These are phyloP conservation scores for Pezizomycotina sp. DNA, from an alignment of 2,329 filamentous ascomycete genomes.

Conservation along the genomic window DNA sequence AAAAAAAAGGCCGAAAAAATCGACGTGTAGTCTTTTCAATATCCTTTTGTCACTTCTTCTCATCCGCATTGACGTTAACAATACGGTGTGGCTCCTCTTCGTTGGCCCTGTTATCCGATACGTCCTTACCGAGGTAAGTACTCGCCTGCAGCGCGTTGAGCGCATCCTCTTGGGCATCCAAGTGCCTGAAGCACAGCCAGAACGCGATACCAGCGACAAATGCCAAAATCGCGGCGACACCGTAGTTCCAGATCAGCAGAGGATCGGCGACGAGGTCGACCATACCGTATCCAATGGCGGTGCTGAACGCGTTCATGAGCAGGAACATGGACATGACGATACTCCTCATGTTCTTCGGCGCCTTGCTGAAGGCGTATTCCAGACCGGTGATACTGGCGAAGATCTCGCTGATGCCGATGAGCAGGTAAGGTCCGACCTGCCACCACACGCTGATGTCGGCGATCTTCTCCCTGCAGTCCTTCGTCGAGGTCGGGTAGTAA, in stretches of 20 bases:
- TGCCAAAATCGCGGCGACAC: slow-evolving; percentile 38
- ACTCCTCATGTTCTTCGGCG: slow-evolving; percentile 63
- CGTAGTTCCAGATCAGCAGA: slow-evolving; percentile 50
- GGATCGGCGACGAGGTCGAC: slow-evolving; percentile 46
- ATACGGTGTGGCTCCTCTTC: too few species aligned
- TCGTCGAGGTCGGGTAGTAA: slow-evolving; percentile 20
- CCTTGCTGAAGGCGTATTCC: slow-evolving; percentile 64
- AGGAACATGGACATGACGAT: slow-evolving; percentile 51
- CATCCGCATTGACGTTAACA: too few species aligned
- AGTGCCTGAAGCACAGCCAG: slow-evolving; percentile 35
- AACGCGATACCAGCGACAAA: slow-evolving; percentile 38
- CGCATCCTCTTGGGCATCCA: slow-evolving; percentile 35
- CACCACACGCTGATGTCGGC: slow-evolving; percentile 50
- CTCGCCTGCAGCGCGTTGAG: slow-evolving; percentile 34
- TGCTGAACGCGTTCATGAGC: slow-evolving; percentile 42
- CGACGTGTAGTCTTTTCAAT: slow-evolving; percentile 8
- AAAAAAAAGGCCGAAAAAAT: background rate
- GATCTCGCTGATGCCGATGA: slow-evolving; percentile 42
- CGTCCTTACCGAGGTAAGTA: slow-evolving; percentile 9
- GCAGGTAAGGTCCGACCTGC: slow-evolving; percentile 34
- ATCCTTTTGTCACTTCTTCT: slow-evolving; percentile 7
- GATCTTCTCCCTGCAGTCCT: slow-evolving; percentile 30
- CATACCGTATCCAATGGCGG: slow-evolving; percentile 45
- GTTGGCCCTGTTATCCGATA: background rate
- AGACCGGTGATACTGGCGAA: slow-evolving; percentile 45